Base-by-base conservation (phyloP, 2,329 filamentous ascomycete species). In the Neurospora sp. region DNA sequence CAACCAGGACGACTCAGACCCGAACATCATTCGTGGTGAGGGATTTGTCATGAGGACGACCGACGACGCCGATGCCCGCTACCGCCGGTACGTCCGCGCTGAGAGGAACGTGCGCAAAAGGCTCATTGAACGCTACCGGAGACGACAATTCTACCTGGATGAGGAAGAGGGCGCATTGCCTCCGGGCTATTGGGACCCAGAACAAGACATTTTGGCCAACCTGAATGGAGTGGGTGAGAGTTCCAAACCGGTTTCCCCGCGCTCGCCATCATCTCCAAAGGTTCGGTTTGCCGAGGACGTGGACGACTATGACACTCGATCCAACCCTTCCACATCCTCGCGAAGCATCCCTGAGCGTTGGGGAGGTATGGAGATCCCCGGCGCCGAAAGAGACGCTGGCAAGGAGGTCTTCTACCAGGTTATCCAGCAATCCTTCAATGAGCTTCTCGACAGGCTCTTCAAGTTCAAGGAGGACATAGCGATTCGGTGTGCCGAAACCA, bases 381-480 rank as follows among this genome's bases (percentile, higher is more conserved):
- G 92, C 73, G 90, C 91, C 0, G 93, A 97, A 78, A 87, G 86
- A 71, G 93, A 97, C 78, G 89, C 93, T 6, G 93, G 93, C 43
- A 93, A 91, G 74, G 93, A 98, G 77, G 91, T 97, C 4, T 82
- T 98, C 1, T 97, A 97, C 76, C 92, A 97, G 78, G 89, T 96
- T 39, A 93, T 93, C 0, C 93, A 97, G 79, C 91, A 97, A 79
- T 91, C 93, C 0, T 93, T 97, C 81, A 97, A 98, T 76, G 93
- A 98, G 80, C 83, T 98, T 2, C 86, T 99, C 0, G 93, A 98
- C 76, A 86, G 89, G 1, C 84, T 99, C 0, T 99, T 99, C 82
- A 91, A 91, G 74, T 84, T 86, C 4, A 90, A 91, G 73, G 95
- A 98, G 79, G 90, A 94, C 73, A 79, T 92, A 19, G 90, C 93